phyloP scores from a whole-genome alignment of 2,329 filamentous ascomycete species.

The Penicillium occitanis region DNA sequence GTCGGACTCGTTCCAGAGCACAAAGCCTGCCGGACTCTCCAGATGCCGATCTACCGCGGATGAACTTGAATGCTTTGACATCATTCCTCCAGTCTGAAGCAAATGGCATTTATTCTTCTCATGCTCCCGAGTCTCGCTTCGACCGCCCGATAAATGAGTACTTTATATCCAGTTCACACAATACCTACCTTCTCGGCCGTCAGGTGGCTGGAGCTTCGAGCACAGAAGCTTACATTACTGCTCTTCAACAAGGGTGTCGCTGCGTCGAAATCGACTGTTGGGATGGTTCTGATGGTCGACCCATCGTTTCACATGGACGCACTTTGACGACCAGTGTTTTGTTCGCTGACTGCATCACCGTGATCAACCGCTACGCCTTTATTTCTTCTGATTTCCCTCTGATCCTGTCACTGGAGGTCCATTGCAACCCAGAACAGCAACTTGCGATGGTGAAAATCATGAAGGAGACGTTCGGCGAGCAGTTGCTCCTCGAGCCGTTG shows the following conservation, averaged over 20 bases:
- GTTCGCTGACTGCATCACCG: constrained; percentile 87
- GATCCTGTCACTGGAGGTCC: constrained; percentile 93
- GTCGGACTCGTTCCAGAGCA: constrained; percentile 56
- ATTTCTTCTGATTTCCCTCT: constrained; percentile 81
- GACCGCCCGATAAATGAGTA: constrained; percentile 92
- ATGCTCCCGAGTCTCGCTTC: constrained; percentile 63
- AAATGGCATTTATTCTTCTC: constrained; percentile 66
- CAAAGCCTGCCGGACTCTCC: constrained; percentile 43
- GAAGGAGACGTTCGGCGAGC: constrained; percentile 76
- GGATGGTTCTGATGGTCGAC: constrained; percentile 85
- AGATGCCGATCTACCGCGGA: constrained; percentile 54
- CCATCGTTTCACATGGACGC: constrained; percentile 85
- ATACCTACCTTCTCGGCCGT: constrained; percentile 90
- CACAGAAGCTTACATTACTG: constrained; percentile 90
- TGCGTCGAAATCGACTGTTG: constrained; percentile 98
- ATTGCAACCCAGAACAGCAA: constrained; percentile 83
- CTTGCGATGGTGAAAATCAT: constrained; percentile 86
- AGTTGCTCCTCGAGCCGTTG: constrained; percentile 73
- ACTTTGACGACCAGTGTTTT: constrained; percentile 85
- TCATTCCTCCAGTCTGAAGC: constrained; percentile 72
- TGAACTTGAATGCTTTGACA: constrained; percentile 77
- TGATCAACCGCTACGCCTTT: constrained; percentile 94
- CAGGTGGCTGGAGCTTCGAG: constrained; percentile 89
- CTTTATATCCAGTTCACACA: constrained; percentile 97
- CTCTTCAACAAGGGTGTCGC: constrained; percentile 82